Evolutionary conservation across 768 basidiomycete genomes (phyloP), one percentile per base, ranked within the genome.

Genomic region (Naganishia vishniacii): DNA sequence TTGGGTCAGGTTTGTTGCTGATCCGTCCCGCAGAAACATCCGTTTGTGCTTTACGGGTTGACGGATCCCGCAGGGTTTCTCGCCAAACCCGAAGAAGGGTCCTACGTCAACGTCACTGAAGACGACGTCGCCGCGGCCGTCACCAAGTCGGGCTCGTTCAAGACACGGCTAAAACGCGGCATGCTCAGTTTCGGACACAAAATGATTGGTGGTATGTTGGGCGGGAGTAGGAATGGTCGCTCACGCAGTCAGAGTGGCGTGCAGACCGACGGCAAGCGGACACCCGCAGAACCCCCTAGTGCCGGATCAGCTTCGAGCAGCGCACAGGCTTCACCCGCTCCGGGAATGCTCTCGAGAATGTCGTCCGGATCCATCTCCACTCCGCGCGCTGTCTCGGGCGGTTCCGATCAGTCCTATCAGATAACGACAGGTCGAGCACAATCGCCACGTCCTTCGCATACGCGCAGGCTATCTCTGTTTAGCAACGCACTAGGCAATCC

Each of bases 31-130:
- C 70, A 80, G 79, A 71, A 67, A 68, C 80, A 80, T 66, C 77
- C 79, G 1, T 80, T 79, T 73, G 77, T 77, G 32, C 70, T 79
- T 0, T 77, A 76, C 23, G 91, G 88, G 73, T 80, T 93, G 15
- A 75, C 81, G 5, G 82, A 88, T 62, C 83, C 85, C 0, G 77
- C 82, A 0, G 78, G 81, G 29, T 95, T 93, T 93, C 82, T 92
- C 6, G 77, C 79, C 18, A 81, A 82, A 46, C 86, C 85, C 6
- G 53, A 56, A 56, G 53, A 56, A 56, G 53, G 81, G 82, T 41
- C 83, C 82, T 2, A 80, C 80, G 81, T 85, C 51, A 79, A 81
- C 46, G 85, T 94, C 25, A 86, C 88, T 0, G 82, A 84, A n/a
- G 83, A 83, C 47, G 93, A 95, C 67, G 84, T 89, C 3, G 82